Conservation (phyloP, 176 grass and related monocot species). For the Typha latifolia region DNA sequence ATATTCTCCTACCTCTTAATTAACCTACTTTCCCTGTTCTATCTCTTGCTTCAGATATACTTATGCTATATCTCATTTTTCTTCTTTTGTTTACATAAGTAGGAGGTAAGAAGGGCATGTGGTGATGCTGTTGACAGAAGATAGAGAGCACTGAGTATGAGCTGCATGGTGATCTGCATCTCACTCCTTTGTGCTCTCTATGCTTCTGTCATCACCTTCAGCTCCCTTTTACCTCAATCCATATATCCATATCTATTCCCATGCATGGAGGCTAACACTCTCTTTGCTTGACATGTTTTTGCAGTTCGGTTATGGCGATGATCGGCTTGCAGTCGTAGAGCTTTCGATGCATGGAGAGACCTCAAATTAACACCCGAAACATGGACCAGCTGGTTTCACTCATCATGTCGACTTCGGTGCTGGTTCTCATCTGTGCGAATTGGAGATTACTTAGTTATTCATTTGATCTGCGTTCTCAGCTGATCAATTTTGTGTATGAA, state of each 20-base stretch:
- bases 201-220: constrained; percentile 53
- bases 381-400: too few species aligned
- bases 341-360: too few species aligned
- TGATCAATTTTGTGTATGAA: too few species aligned
- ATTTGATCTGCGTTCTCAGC: too few species aligned
- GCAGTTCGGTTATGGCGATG: background rate
- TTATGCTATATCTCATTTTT: background rate
- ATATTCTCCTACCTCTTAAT: background rate
- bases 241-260: background rate
- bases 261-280: background rate
- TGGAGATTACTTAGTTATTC: too few species aligned
- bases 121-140: constrained; percentile 48
- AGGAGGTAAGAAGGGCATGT: constrained; percentile 1
- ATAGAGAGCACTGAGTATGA: constrained; percentile 56
- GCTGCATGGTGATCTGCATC: constrained; percentile 25
- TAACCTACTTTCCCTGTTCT: background rate
- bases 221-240: background rate
- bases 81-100: background rate
- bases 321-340: too few species aligned
- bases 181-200: constrained; percentile 53
- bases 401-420: too few species aligned
- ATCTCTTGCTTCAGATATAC: background rate
- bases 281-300: background rate
- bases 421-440: too few species aligned
- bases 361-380: too few species aligned